Base-by-base conservation (phyloP, 2,329 filamentous ascomycete species). In the Myriosclerotinia duriaeana region DNA sequence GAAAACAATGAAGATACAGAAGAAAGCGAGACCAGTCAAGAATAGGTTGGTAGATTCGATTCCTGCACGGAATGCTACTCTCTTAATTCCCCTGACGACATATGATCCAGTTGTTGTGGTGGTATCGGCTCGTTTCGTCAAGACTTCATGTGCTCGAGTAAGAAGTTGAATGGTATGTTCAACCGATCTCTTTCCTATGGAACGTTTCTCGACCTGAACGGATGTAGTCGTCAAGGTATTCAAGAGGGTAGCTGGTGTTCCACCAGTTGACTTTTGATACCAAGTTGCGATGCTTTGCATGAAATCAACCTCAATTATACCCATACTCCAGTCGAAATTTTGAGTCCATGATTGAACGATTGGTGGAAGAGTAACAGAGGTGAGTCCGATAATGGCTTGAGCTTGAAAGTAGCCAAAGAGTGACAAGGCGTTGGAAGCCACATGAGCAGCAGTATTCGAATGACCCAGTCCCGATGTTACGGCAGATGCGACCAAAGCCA, bases 321-420 rank as follows among this genome's bases (percentile, higher is more conserved):
- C 94, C 92, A 98, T 95, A 75, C 90, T 96, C 94, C 94, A 98
- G 77, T 96, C 91, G 80, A 98, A 97, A 79, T 97, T 94, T 80
- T 97, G 93, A 1, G 93, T 97, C 94, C 94, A 98, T 0, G 93
- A 85, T 74, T 91, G 85, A 64, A 96, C 94, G 69, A 97, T 91
- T 0, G 94, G 94, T 12, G 94, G 94, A 64, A 97, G 85, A 55
- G 84, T 83, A 17, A 97, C 89, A 26, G 89, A 86, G 64, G 89
- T 91, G 78, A 97, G 89, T 70, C 93, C 93, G 74, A 97, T 83
- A 78, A 97, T 92, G 36, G 94, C 93, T 79, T 97, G 93, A 5
- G 92, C 88, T 79, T 98, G 94, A 84, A 97, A 97, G 79, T 95
- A 97, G 69, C 90, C 87, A 76, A 97, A 96, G 40, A 98, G 87